Evolutionary conservation across 768 basidiomycete species (phyloP).

Genomic region (Mycena alexandri): DNA sequence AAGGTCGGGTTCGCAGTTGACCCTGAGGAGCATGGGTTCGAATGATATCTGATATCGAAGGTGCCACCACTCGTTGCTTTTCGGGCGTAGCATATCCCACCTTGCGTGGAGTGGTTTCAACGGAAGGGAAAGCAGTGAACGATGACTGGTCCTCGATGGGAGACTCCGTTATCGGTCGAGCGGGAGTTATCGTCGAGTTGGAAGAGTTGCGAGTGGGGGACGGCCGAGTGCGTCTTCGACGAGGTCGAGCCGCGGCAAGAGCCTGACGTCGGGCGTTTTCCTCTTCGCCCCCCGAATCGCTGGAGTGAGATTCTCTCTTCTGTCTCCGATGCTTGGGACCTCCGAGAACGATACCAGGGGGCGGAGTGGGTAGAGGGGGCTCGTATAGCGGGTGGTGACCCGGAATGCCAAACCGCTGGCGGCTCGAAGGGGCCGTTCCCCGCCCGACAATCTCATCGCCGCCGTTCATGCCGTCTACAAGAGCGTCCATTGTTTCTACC

Average conservation of each 20-base stretch:
- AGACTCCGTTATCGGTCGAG: slow-evolving; percentile 20
- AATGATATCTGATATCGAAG: slow-evolving; percentile 92
- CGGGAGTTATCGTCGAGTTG: slow-evolving; percentile 38
- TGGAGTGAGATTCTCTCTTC: slow-evolving; percentile 50
- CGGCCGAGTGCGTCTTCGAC: slow-evolving; percentile 47
- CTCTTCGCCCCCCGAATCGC: slow-evolving; percentile 70
- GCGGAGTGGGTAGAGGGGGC: slow-evolving; percentile 86
- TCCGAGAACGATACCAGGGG: slow-evolving; percentile 82
- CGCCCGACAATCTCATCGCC: slow-evolving; percentile 65
- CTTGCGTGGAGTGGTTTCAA: slow-evolving; percentile 35
- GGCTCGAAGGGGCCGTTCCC: slow-evolving; percentile 56
- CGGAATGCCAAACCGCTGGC: slow-evolving; percentile 68
- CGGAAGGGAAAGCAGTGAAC: slow-evolving; percentile 37
- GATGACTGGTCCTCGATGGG: slow-evolving; percentile 10
- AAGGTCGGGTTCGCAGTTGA: slow-evolving; percentile 62
- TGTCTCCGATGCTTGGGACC: slow-evolving; percentile 54
- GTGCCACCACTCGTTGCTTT: slow-evolving; percentile 66
- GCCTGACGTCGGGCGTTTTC: slow-evolving; percentile 48
- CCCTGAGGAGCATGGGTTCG: slow-evolving; percentile 79
- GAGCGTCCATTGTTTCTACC: slow-evolving; percentile 89
- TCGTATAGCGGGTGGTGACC: slow-evolving; percentile 83
- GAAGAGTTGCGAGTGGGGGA: slow-evolving; percentile 36
- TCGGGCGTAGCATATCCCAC: slow-evolving; percentile 43
- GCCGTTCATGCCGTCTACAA: slow-evolving; percentile 92
- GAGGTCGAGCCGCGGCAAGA: slow-evolving; percentile 48